These are phyloP conservation scores for Nakazawaea peltata DNA, from an alignment of 805 yeast genomes.

Conservation along the genomic window DNA sequence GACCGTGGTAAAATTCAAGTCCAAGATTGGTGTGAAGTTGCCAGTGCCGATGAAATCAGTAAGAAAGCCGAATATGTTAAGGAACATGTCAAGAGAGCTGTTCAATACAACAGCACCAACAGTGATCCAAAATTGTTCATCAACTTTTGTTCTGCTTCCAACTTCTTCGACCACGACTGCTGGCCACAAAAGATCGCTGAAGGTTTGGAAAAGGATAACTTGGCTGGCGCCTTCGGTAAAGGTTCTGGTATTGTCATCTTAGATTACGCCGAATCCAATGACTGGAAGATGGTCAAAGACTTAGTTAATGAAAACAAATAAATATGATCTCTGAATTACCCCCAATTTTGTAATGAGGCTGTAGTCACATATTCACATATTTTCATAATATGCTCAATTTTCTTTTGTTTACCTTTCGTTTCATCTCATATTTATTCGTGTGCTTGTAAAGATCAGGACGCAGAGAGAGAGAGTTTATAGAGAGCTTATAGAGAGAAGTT, in stretches of 20 bases:
- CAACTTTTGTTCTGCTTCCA: conserved; percentile 69
- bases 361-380: no score
- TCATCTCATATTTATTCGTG: no score
- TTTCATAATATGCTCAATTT: no score
- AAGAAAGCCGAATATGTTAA: conserved; percentile 52
- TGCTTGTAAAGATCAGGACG: no score
- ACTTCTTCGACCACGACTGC: conserved; percentile 60
- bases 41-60: conserved; percentile 39
- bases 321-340: no score
- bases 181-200: conserved; percentile 68
- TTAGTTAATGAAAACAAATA: conserved; percentile 45
- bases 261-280: conserved; percentile 55
- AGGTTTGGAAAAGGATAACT: conserved; percentile 33
- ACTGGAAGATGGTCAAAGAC: conserved; percentile 47
- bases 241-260: conserved; percentile 60
- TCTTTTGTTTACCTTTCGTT: no score
- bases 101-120: conserved; percentile 35
- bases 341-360: no score
- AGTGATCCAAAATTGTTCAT: conserved; percentile 50
- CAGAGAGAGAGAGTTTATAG: no score
- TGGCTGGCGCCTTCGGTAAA: conserved; percentile 40
- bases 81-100: conserved; percentile 45
- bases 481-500: no score
- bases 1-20: conserved; percentile 56
- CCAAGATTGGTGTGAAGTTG: conserved; percentile 69